Evolutionary conservation across 208 protist species (phyloP).

Genomic region (Zelonia costaricensis): DNA sequence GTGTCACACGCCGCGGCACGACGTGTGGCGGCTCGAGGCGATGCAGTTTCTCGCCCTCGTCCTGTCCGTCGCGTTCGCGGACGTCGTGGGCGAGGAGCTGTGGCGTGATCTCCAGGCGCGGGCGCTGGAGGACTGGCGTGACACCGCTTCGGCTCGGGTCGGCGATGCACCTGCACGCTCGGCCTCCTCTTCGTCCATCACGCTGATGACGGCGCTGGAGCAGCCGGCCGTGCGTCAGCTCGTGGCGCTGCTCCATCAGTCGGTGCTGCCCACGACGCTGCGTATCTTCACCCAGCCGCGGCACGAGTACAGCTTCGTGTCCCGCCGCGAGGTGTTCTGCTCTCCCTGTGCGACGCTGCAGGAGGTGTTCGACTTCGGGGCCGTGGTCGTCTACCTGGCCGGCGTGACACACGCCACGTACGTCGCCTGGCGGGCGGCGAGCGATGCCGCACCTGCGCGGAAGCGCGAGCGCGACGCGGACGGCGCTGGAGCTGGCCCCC

Average conservation of each 20-base stretch:
- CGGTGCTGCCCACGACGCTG: constrained; percentile 44
- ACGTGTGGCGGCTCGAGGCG: constrained; percentile 71
- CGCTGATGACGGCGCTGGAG: neutral
- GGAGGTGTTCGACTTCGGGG: constrained; percentile 69
- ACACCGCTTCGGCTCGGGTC: too few species aligned
- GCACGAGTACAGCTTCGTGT: constrained; percentile 67
- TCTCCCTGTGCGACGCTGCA: constrained; percentile 50
- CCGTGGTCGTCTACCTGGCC: constrained; percentile 60
- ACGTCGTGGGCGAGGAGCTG: constrained; percentile 43
- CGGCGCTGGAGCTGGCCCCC: too few species aligned
- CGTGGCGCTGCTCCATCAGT: constrained; percentile 61
- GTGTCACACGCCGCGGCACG: constrained; percentile 41
- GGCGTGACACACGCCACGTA: constrained; percentile 43
- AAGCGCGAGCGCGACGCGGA: too few species aligned
- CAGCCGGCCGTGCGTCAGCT: neutral
- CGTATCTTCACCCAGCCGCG: constrained; percentile 49
- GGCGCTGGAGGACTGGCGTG: constrained; percentile 10
- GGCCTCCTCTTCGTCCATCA: too few species aligned
- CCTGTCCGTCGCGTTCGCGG: constrained; percentile 38
- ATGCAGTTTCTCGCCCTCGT: constrained; percentile 50
- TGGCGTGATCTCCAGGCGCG: constrained; percentile 23
- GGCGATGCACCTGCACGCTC: neutral
- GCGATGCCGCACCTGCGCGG: too few species aligned
- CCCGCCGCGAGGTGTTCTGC: constrained; percentile 67
- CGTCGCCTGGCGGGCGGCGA: neutral